Percentiles rank a stretch among this genome's conserved stretches.
Evolutionary conservation across 2,329 filamentous ascomycete genomes (phyloP).

Genomic region (Penicillium psychrosexuale): DNA sequence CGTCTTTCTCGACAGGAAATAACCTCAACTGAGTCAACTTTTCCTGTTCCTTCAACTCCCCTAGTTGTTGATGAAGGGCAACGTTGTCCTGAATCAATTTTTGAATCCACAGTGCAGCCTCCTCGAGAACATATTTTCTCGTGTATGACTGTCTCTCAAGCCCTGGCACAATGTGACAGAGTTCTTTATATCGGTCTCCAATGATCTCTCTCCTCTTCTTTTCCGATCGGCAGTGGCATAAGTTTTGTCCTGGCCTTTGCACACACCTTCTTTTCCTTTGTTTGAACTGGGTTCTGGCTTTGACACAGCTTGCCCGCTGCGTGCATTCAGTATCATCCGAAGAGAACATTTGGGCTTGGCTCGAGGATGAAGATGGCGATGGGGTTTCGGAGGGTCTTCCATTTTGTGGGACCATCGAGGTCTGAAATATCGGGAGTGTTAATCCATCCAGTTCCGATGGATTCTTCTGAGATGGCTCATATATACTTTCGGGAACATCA

Average conservation of each 20-base stretch:
- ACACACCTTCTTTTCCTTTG: constrained; percentile 21
- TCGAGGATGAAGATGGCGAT: neutral
- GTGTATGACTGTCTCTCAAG: constrained; percentile 18
- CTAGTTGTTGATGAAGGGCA: constrained; percentile 7
- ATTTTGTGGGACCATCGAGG: neutral
- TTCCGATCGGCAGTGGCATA: constrained; percentile 23
- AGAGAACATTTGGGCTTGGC: neutral
- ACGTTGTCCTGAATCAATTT: constrained; percentile 14
- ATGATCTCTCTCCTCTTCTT: constrained; percentile 21
- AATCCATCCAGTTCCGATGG: constrained; percentile 2
- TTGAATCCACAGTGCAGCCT: constrained; percentile 13
- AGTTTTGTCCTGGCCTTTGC: constrained; percentile 17
- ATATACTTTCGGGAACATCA: neutral
- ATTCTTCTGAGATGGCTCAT: neutral
- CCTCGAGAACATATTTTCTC: constrained; percentile 19
- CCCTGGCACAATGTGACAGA: constrained; percentile 17
- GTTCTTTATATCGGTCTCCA: constrained; percentile 13
- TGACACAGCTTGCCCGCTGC: constrained; percentile 2
- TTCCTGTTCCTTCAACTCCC: constrained; percentile 3
- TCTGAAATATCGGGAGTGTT: neutral
- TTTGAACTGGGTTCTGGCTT: neutral
- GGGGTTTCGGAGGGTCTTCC: constrained; percentile 1
- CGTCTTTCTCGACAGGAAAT: constrained; percentile 1
- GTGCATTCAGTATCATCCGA: neutral
- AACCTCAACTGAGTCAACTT: neutral